phyloP scores from a whole-genome alignment of 2,329 filamentous ascomycete species.

The Sclerotinia subarctica region DNA sequence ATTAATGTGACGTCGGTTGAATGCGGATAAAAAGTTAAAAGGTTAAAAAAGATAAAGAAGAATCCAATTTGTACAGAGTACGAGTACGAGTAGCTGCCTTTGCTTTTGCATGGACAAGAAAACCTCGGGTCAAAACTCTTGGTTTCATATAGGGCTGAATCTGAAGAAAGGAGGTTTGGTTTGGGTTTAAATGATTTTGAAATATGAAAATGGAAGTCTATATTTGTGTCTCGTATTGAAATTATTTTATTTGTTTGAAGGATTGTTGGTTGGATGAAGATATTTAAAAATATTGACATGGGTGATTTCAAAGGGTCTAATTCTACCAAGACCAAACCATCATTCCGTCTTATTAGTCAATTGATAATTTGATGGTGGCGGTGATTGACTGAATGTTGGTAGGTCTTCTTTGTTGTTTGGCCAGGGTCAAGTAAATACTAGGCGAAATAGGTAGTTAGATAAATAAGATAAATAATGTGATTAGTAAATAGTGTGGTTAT shows the following conservation, averaged over 20 bases:
- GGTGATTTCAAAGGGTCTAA: background rate
- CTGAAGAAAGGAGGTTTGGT: background rate
- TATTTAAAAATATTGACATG: background rate
- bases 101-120: background rate
- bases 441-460: too few species aligned
- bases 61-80: too few species aligned
- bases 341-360: background rate
- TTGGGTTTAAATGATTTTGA: background rate
- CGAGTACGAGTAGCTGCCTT: too few species aligned
- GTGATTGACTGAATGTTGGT: background rate
- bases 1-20: too few species aligned
- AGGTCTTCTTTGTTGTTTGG: background rate
- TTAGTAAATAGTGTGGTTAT: too few species aligned
- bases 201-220: background rate
- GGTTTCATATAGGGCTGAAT: constrained; percentile 10
- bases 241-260: background rate
- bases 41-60: too few species aligned
- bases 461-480: too few species aligned
- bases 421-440: background rate
- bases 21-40: too few species aligned
- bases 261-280: too few species aligned
- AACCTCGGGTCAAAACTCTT: background rate
- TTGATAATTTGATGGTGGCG: background rate
- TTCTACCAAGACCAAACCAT: too few species aligned
- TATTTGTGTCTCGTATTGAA: background rate